phyloP scores from a whole-genome alignment of 345 rosid species.

The Hibiscus tridactylites region DNA sequence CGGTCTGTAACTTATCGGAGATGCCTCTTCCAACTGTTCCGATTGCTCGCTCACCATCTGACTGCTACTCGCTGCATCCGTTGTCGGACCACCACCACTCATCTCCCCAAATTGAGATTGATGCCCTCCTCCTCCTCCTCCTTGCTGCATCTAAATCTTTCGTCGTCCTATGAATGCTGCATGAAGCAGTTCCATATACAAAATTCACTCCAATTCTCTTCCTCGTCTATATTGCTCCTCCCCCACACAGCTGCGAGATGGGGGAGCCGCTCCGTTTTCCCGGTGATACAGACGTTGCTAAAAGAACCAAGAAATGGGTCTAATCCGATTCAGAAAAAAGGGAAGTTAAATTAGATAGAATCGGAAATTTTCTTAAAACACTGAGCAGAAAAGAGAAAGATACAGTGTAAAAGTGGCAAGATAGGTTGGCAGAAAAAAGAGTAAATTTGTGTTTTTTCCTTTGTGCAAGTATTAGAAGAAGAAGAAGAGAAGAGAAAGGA shows the following conservation, averaged over 20 bases:
- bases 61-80: conserved; percentile 10
- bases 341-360: conserved; percentile 7
- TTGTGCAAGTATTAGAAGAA: neutral
- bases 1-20: conserved; percentile 85
- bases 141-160: conserved; percentile 46
- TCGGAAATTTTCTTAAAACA: neutral
- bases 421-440: no score
- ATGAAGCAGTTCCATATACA: conserved; percentile 3
- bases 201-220: neutral
- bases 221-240: neutral
- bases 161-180: conserved; percentile 1
- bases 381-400: neutral
- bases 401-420: no score
- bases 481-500: neutral
- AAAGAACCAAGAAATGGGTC: neutral
- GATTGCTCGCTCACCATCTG: conserved; percentile 18
- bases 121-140: conserved; percentile 30
- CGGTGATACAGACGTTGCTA: neutral
- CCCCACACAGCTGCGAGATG: conserved; percentile 6
- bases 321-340: neutral
- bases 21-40: conserved; percentile 59
- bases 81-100: conserved; percentile 5
- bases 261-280: neutral
- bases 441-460: no score
- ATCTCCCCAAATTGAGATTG: conserved; percentile 29